Evolutionary conservation across 495 filamentous ascomycete genomes (phyloP).

Genomic region (Hypoxylon fragiforme): DNA sequence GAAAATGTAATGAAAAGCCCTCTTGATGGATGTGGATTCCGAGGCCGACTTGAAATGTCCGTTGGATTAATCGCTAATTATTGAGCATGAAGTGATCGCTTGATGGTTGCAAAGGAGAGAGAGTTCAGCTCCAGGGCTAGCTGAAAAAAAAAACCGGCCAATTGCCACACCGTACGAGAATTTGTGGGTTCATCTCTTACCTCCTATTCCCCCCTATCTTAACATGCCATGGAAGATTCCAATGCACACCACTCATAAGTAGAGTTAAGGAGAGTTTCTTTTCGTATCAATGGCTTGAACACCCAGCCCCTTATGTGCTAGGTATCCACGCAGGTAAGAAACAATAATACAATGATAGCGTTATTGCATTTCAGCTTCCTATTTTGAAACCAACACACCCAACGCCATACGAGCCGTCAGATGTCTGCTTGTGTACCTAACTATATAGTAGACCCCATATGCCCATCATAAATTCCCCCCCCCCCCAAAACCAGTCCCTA

Average conservation of each 20-base stretch:
- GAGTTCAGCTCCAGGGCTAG: background rate
- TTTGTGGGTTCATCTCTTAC: slow-evolving; percentile 9
- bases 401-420: slow-evolving; percentile 1
- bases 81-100: too few relatives aligned
- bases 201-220: background rate
- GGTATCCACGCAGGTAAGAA: too few relatives aligned
- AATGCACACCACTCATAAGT: too few relatives aligned
- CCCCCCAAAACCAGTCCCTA: slow-evolving; percentile 11
- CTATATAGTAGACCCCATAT: too few relatives aligned
- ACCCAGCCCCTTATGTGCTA: too few relatives aligned
- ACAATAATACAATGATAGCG: too few relatives aligned
- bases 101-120: background rate
- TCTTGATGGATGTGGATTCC: too few relatives aligned
- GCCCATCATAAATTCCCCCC: slow-evolving; percentile 14
- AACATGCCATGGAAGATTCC: slow-evolving; percentile 5
- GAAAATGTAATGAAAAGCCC: too few relatives aligned
- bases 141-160: background rate
- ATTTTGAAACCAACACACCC: slow-evolving; percentile 1
- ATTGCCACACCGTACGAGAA: background rate
- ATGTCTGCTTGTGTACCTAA: background rate
- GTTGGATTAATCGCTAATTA: too few relatives aligned
- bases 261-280: too few relatives aligned
- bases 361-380: background rate
- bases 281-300: too few relatives aligned
- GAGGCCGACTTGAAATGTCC: too few relatives aligned